A percentile compares a stretch with the other conserved stretches of the same genome.
These are phyloP conservation scores for Cupressus sempervirens DNA, from an alignment of 75 land plant species.

Conservation along the genomic window DNA sequence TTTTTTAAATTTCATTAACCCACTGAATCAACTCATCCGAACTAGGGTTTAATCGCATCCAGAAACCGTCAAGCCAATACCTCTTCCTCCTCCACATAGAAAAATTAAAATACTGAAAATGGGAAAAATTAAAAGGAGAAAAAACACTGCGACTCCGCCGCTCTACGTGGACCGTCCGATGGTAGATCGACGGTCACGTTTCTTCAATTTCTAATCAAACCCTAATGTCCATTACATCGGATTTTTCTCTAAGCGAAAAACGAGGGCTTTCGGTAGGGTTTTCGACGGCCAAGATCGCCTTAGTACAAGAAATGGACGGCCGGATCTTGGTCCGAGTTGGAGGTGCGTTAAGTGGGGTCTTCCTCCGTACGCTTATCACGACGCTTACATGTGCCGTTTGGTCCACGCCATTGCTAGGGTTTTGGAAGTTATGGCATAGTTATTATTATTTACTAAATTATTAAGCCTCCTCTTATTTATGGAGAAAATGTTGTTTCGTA, in stretches of 20 bases:
- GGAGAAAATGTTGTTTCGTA: too few relatives aligned
- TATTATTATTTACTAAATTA: too few relatives aligned
- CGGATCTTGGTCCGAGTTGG: neutral
- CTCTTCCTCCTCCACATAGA: neutral
- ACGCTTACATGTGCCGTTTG: neutral
- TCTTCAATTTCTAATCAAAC: neutral
- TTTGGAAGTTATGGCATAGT: neutral
- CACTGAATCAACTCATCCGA: neutral
- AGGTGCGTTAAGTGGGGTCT: neutral
- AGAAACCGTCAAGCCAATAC: slow-evolving; percentile 6
- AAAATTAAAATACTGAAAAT: neutral
- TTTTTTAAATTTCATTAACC: neutral
- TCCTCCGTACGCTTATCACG: neutral
- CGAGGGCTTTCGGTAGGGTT: neutral
- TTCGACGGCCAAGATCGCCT: neutral
- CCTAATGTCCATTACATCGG: slow-evolving; percentile 1
- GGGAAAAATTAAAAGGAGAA: neutral
- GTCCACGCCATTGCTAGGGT: neutral
- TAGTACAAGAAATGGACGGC: neutral
- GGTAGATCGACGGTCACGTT: neutral
- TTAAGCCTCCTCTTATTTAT: too few relatives aligned
- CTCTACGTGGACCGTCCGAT: slow-evolving; percentile 1
- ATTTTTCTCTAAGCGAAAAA: neutral
- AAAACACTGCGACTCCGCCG: neutral
- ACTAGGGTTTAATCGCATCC: slow-evolving; percentile 11